Evolutionary conservation across 352 stramenopile genomes (phyloP).

Genomic region (Phytophthora fragariae): DNA sequence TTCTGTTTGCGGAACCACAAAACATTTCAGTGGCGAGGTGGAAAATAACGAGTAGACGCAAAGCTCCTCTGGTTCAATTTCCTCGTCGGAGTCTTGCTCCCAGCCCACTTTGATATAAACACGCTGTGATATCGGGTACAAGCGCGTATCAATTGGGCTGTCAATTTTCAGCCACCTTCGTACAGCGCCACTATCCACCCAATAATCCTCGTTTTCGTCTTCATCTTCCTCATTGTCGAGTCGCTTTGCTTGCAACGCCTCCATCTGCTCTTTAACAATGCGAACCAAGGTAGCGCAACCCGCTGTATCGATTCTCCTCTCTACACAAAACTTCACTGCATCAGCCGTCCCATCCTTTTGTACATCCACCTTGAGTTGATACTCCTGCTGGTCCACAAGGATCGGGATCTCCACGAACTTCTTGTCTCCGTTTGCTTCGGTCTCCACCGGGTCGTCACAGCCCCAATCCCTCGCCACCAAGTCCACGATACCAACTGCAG

Average conservation of each 20-base stretch:
- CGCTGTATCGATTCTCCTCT: conserved; percentile 24
- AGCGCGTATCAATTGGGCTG: conserved; percentile 29
- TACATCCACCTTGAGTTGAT: conserved; percentile 22
- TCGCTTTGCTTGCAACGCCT: conserved; percentile 18
- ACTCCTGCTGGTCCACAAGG: conserved; percentile 25
- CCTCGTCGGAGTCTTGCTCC: conserved; percentile 11
- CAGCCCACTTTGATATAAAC: conserved; percentile 58
- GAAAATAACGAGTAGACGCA: conserved; percentile 50
- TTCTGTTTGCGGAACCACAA: conserved; percentile 38
- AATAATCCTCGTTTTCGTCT: conserved; percentile 1
- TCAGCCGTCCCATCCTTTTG: conserved; percentile 48
- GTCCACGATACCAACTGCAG: conserved; percentile 30
- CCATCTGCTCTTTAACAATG: conserved; percentile 27
- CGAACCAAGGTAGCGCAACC: conserved; percentile 50
- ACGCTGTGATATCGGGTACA: conserved; percentile 50
- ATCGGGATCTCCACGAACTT: conserved; percentile 31
- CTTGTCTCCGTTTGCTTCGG: conserved; percentile 1
- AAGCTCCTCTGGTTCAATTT: conserved; percentile 33
- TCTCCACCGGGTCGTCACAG: conserved; percentile 36
- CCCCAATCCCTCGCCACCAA: conserved; percentile 58
- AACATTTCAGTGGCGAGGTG: conserved; percentile 33
- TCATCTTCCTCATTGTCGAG: neutral
- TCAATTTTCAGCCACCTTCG: conserved; percentile 32
- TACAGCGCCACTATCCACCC: neutral
- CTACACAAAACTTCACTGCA: conserved; percentile 47